phyloP scores from a whole-genome alignment of 352 stramenopile species.

The Phytopythium boreale region DNA sequence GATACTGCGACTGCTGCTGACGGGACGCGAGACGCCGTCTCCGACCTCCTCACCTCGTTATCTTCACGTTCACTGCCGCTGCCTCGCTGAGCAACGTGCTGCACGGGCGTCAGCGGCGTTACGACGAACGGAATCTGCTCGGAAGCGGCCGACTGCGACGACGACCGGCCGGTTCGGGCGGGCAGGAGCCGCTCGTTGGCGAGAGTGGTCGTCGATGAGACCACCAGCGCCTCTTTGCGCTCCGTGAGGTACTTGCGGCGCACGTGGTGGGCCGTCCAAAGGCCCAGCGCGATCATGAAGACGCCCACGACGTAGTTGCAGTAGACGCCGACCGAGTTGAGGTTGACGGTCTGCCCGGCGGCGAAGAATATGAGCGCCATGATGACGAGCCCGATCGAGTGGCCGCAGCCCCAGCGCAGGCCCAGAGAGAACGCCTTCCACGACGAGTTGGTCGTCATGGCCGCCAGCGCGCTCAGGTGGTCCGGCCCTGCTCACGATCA shows the following conservation, averaged over 20 bases:
- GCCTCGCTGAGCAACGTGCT: background rate
- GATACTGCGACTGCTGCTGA: background rate
- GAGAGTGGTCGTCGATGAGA: background rate
- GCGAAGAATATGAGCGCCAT: conserved; percentile 85
- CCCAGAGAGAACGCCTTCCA: conserved; percentile 81
- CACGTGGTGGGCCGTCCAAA: conserved; percentile 52
- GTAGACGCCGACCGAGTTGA: conserved; percentile 55
- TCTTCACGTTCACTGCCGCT: background rate
- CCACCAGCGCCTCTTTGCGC: conserved; percentile 30
- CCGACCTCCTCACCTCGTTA: background rate
- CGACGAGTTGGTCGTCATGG: conserved; percentile 78
- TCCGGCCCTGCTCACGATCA: conserved; percentile 44
- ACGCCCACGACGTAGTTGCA: conserved; percentile 73
- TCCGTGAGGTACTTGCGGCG: conserved; percentile 48
- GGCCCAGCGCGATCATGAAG: conserved; percentile 75
- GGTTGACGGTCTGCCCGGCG: conserved; percentile 37
- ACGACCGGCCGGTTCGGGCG: background rate
- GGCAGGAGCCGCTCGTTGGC: background rate
- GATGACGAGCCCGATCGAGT: conserved; percentile 86
- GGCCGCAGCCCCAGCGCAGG: conserved; percentile 89
- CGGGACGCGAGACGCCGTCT: background rate
- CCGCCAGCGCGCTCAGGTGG: conserved; percentile 88
- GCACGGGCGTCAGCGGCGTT: conserved; percentile 11
- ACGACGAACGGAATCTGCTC: background rate
- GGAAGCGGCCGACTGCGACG: background rate